Percentiles rank a stretch among this genome's conserved stretches.
These are phyloP conservation scores for Medicago truncatula DNA, from an alignment of 306 rosid species.

Conservation along the genomic window DNA sequence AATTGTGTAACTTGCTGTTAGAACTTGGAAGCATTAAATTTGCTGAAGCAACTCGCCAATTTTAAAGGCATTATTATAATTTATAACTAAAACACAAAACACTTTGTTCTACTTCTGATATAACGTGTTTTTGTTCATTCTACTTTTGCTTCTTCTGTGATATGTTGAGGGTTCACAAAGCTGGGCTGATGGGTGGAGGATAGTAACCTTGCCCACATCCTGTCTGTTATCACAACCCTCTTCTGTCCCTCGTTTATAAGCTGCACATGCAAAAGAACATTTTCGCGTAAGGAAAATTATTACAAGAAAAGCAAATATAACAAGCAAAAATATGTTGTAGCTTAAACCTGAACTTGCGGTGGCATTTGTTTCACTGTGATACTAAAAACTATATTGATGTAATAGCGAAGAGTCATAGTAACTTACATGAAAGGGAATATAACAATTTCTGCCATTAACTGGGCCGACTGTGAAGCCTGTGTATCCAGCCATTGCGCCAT, in stretches of 20 bases:
- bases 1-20: conserved; percentile 4
- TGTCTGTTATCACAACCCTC: conserved; percentile 70
- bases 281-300: conserved; percentile 8
- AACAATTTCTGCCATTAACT: conserved; percentile 69
- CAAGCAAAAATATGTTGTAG: not conserved
- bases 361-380: not conserved
- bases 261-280: conserved; percentile 46
- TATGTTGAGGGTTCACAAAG: conserved; percentile 51
- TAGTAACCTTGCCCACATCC: conserved; percentile 82
- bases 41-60: conserved; percentile 2
- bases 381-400: not conserved
- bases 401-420: not conserved
- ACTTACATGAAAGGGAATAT: conserved; percentile 75
- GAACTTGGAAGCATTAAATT: conserved; percentile 32
- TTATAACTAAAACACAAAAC: not conserved
- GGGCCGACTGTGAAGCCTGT: conserved; percentile 75
- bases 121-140: conserved; percentile 5
- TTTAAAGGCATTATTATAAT: conserved; percentile 29
- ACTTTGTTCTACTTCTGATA: not conserved
- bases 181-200: conserved; percentile 74
- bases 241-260: conserved; percentile 57
- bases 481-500: conserved; percentile 82
- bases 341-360: not conserved
- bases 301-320: too few species aligned
- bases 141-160: conserved; percentile 17